These are phyloP conservation scores for Sclerotinia borealis DNA, from an alignment of 2,329 filamentous ascomycete genomes.

Conservation along the genomic window DNA sequence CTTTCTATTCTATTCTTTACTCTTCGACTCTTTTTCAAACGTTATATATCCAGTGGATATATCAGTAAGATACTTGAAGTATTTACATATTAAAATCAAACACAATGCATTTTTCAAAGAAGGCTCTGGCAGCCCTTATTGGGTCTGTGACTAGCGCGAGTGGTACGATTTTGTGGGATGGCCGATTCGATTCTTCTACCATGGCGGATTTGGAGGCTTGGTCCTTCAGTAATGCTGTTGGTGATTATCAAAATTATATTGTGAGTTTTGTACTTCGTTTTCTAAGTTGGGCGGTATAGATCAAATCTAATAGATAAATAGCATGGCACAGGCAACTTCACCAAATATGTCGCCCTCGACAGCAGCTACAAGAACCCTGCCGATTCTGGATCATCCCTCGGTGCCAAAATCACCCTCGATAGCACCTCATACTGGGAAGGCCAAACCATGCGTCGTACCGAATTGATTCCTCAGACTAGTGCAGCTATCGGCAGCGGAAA, in stretches of 20 bases:
- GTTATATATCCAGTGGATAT: neutral
- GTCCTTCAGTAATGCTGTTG: constrained; percentile 63
- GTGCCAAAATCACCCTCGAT: constrained; percentile 62
- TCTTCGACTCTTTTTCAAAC: neutral
- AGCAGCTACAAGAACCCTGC: constrained; percentile 44
- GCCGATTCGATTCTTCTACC: constrained; percentile 56
- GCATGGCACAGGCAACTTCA: constrained; percentile 48
- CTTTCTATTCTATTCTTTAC: neutral
- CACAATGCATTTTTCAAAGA: constrained; percentile 24
- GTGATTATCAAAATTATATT: constrained; percentile 71
- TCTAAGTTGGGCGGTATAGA: neutral
- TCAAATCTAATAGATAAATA: constrained; percentile 14
- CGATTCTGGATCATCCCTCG: constrained; percentile 55
- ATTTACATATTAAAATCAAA: neutral
- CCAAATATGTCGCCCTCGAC: constrained; percentile 40
- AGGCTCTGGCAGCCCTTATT: constrained; percentile 21
- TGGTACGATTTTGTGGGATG: constrained; percentile 56
- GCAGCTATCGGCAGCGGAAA: constrained; percentile 60
- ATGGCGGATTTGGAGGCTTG: constrained; percentile 52
- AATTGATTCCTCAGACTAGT: constrained; percentile 65
- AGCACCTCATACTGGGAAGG: constrained; percentile 64
- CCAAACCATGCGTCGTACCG: constrained; percentile 65
- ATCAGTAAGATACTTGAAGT: constrained; percentile 5
- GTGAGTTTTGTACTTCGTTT: constrained; percentile 14
- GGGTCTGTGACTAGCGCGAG: constrained; percentile 32